Percentiles rank a stretch among this genome's conserved stretches.
Evolutionary conservation across 1,139 yeast genomes (phyloP).

Genomic region (Geotrichum australiense): DNA sequence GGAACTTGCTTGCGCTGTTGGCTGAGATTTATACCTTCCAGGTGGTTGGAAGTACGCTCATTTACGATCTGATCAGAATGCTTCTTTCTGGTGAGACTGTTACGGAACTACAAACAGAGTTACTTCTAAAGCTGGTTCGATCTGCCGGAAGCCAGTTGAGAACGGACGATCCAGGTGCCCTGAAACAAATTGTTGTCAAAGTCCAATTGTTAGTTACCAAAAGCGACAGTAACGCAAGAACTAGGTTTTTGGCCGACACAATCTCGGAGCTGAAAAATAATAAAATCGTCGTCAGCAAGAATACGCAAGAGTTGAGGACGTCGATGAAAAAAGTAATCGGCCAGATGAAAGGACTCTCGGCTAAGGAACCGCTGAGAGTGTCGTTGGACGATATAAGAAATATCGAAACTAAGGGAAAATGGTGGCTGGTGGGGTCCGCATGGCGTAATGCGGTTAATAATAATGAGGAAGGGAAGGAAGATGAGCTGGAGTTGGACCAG

Average conservation of each 20-base stretch:
- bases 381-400: constrained; percentile 73
- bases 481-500: constrained; percentile 40
- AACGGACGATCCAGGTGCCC: constrained; percentile 79
- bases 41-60: constrained; percentile 60
- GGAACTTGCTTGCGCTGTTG: constrained; percentile 65
- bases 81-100: constrained; percentile 49
- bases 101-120: constrained; percentile 68
- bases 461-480: constrained; percentile 20
- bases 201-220: constrained; percentile 46
- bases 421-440: constrained; percentile 99
- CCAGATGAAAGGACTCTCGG: constrained; percentile 35
- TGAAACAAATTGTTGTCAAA: constrained; percentile 65
- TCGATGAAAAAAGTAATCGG: constrained; percentile 67
- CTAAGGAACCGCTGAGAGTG: constrained; percentile 73
- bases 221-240: constrained; percentile 48
- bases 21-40: constrained; percentile 75
- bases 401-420: constrained; percentile 75
- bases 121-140: constrained; percentile 62
- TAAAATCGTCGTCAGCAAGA: constrained; percentile 49
- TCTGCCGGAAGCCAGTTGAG: constrained; percentile 81
- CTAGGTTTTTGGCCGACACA: constrained; percentile 77
- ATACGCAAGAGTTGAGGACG: constrained; percentile 42
- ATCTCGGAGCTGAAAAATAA: constrained; percentile 82
- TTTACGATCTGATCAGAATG: constrained; percentile 65
- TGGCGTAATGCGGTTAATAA: constrained; percentile 51